phyloP scores from a whole-genome alignment of 441 rosid genomes.

The Aleurites moluccanus region DNA sequence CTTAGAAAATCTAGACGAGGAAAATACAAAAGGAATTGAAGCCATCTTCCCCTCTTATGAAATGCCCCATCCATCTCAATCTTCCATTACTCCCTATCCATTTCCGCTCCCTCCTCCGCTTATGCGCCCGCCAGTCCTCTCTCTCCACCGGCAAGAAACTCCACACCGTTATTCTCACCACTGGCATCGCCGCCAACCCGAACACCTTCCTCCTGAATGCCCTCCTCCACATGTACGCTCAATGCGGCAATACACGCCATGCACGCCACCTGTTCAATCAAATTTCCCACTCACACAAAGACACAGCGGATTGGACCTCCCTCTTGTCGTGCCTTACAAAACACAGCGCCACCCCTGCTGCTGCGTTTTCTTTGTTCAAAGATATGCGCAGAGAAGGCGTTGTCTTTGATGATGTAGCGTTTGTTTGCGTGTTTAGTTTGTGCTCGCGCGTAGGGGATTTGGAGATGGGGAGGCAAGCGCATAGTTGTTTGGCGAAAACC shows the following conservation, averaged over 20 bases:
- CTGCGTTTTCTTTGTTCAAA: slow-evolving; percentile 44
- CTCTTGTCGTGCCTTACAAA: slow-evolving; percentile 52
- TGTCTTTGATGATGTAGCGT: slow-evolving; percentile 52
- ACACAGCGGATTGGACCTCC: slow-evolving; percentile 71
- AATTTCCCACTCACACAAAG: slow-evolving; percentile 63
- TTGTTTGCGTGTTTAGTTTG: slow-evolving; percentile 50
- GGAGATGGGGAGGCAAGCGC: slow-evolving; percentile 55
- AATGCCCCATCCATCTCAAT: slow-evolving; percentile 33
- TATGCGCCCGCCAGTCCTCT: slow-evolving; percentile 45
- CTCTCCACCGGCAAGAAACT: slow-evolving; percentile 47
- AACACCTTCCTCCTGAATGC: slow-evolving; percentile 55
- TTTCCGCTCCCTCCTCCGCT: slow-evolving; percentile 64
- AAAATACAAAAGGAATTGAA: not conserved
- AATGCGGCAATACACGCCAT: slow-evolving; percentile 34
- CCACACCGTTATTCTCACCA: slow-evolving; percentile 60
- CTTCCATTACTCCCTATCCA: slow-evolving; percentile 25
- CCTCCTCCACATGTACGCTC: slow-evolving; percentile 56
- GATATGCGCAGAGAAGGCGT: too few species aligned
- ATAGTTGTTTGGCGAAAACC: slow-evolving; percentile 53
- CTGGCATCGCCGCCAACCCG: slow-evolving; percentile 39
- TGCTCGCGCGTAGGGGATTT: slow-evolving; percentile 46
- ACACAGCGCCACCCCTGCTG: slow-evolving; percentile 18
- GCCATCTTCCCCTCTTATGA: slow-evolving; percentile 30
- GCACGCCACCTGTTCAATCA: slow-evolving; percentile 67
- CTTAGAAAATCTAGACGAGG: not conserved